A percentile compares a stretch with the other conserved stretches of the same genome.
Conservation (phyloP, 805 yeast species). For the Wickerhamiella siamensis region DNA sequence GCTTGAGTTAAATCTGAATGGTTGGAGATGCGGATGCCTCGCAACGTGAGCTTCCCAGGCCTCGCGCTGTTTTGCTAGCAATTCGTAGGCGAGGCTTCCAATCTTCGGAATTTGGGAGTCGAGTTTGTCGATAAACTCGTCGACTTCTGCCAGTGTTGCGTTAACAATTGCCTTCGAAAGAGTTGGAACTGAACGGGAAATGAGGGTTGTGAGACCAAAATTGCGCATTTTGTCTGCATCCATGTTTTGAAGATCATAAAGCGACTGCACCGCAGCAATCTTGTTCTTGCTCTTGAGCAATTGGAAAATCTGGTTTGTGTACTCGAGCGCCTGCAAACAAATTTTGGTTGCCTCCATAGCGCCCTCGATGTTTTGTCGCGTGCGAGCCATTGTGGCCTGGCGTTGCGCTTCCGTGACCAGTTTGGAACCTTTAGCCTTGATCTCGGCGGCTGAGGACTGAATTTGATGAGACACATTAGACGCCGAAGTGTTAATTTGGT, state of each 20-base stretch:
- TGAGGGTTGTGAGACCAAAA: slow-evolving; percentile 60
- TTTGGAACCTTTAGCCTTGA: slow-evolving; percentile 51
- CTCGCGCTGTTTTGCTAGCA: slow-evolving; percentile 41
- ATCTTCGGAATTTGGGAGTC: slow-evolving; percentile 32
- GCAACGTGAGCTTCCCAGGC: slow-evolving; percentile 42
- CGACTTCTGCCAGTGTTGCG: slow-evolving; percentile 49
- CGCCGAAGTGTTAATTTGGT: slow-evolving; percentile 44
- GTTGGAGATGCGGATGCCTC: slow-evolving; percentile 31
- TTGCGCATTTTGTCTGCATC: slow-evolving; percentile 52
- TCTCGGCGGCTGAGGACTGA: slow-evolving; percentile 37
- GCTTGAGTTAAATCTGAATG: slow-evolving; percentile 69
- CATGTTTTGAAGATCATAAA: slow-evolving; percentile 57
- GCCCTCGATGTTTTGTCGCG: slow-evolving; percentile 49
- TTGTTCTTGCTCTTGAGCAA: slow-evolving; percentile 60
- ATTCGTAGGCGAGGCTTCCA: slow-evolving; percentile 43
- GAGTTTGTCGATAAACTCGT: slow-evolving; percentile 37
- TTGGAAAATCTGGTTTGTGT: slow-evolving; percentile 74
- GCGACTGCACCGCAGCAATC: slow-evolving; percentile 71
- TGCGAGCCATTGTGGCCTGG: slow-evolving; percentile 10
- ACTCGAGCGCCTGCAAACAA: slow-evolving; percentile 69
- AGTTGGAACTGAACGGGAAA: slow-evolving; percentile 63
- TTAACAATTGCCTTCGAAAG: slow-evolving; percentile 58
- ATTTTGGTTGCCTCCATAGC: slow-evolving; percentile 54
- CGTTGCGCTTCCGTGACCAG: slow-evolving; percentile 33
- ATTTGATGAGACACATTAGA: slow-evolving; percentile 42